phyloP scores from a whole-genome alignment of 164 flowering plant species.

The Aristolochia californica region DNA sequence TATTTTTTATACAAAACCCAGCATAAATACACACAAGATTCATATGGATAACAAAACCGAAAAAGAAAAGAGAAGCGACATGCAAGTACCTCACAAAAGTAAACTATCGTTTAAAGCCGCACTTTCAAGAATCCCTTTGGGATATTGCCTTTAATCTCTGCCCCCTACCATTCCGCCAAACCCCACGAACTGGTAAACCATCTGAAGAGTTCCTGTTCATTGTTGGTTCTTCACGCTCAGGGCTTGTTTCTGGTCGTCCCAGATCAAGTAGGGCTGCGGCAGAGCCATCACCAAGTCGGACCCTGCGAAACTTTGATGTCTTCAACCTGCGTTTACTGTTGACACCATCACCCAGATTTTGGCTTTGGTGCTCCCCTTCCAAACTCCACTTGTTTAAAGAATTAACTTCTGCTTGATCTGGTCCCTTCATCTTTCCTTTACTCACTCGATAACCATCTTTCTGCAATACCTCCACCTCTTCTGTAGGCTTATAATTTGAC shows the following conservation, averaged over 20 bases:
- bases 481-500: slow-evolving; percentile 35
- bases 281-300: slow-evolving; percentile 66
- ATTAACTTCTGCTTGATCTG: slow-evolving; percentile 14
- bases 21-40: too few species aligned
- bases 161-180: slow-evolving; percentile 34
- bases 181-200: slow-evolving; percentile 28
- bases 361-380: slow-evolving; percentile 20
- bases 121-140: background rate
- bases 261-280: slow-evolving; percentile 30
- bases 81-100: too few species aligned
- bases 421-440: slow-evolving; percentile 36
- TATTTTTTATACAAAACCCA: too few species aligned
- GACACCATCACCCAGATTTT: slow-evolving; percentile 27
- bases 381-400: slow-evolving; percentile 1
- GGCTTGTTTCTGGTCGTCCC: slow-evolving; percentile 17
- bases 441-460: slow-evolving; percentile 70
- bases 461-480: slow-evolving; percentile 50
- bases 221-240: slow-evolving; percentile 19
- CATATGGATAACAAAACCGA: too few species aligned
- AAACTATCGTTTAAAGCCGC: too few species aligned
- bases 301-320: slow-evolving; percentile 64
- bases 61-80: too few species aligned
- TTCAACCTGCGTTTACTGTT: slow-evolving; percentile 47
- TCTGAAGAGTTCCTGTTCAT: slow-evolving; percentile 15
- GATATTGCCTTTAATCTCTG: slow-evolving; percentile 18